These are phyloP conservation scores for Xylariales sp. DNA, from an alignment of 2,329 filamentous ascomycete species.

Conservation along the genomic window DNA sequence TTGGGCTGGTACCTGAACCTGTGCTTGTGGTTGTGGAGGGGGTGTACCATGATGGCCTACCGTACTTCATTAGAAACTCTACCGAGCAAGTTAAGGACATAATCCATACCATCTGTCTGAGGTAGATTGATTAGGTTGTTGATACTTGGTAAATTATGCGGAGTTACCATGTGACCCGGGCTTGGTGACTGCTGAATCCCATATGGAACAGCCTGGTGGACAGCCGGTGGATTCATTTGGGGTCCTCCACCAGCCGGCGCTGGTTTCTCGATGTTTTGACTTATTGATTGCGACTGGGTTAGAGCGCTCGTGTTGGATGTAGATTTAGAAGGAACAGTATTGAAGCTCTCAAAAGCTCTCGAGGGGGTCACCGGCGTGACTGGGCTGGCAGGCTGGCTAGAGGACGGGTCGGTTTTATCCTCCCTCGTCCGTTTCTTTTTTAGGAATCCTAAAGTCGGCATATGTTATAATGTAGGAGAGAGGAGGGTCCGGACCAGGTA, in stretches of 20 bases:
- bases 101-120: conserved; percentile 56
- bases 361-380: conserved; percentile 70
- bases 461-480: conserved; percentile 58
- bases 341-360: conserved; percentile 62
- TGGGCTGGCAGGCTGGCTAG: conserved; percentile 73
- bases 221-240: conserved; percentile 49
- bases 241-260: conserved; percentile 48
- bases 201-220: conserved; percentile 53
- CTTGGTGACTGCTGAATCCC: conserved; percentile 57
- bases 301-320: conserved; percentile 40
- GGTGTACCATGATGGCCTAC: conserved; percentile 54
- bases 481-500: conserved; percentile 41
- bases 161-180: conserved; percentile 46
- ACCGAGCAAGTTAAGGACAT: conserved; percentile 16
- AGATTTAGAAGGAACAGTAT: conserved; percentile 50
- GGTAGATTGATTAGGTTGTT: conserved; percentile 82
- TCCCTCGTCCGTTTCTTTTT: conserved; percentile 99
- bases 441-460: conserved; percentile 96
- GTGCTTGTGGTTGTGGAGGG: conserved; percentile 48
- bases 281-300: conserved; percentile 41
- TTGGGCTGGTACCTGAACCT: conserved; percentile 43
- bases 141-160: conserved; percentile 82
- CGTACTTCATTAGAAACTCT: conserved; percentile 43
- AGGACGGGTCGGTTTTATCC: conserved; percentile 76
- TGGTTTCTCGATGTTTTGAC: conserved; percentile 42